Conservation (phyloP, 345 rosid species). For the Eucalyptus tenuipes region DNA sequence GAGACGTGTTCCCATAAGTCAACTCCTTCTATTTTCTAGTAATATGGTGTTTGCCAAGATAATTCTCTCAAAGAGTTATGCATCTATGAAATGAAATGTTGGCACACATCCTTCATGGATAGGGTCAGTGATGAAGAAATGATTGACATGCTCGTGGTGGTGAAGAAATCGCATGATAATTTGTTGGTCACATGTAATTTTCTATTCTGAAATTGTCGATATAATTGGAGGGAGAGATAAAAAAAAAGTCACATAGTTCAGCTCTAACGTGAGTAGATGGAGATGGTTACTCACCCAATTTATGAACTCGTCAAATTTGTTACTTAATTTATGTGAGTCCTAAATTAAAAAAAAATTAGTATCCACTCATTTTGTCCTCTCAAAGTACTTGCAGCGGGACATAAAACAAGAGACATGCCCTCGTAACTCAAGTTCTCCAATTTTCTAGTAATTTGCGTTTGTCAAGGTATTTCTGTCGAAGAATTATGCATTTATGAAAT, state of each 20-base stretch:
- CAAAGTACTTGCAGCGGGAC: no score
- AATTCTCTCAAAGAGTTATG: neutral
- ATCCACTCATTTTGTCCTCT: no score
- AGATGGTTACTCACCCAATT: neutral
- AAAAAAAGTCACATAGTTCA: neutral
- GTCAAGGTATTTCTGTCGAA: no score
- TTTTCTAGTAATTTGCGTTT: no score
- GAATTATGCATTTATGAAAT: no score
- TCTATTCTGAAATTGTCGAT: neutral
- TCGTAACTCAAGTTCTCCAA: no score
- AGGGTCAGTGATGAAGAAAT: neutral
- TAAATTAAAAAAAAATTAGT: neutral
- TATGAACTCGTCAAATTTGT: neutral
- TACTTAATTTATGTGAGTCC: neutral
- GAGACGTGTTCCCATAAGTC: neutral
- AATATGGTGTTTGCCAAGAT: neutral
- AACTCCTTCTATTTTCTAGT: no score
- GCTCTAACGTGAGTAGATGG: neutral
- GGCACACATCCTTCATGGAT: neutral
- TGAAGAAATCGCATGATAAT: neutral
- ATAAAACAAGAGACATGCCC: no score
- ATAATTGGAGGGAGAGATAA: neutral
- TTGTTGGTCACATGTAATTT: neutral
- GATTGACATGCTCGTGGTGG: neutral
- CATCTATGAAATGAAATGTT: neutral